Conservation (phyloP, 192 early-diverging fungal species). For the Coemansia sp. region DNA sequence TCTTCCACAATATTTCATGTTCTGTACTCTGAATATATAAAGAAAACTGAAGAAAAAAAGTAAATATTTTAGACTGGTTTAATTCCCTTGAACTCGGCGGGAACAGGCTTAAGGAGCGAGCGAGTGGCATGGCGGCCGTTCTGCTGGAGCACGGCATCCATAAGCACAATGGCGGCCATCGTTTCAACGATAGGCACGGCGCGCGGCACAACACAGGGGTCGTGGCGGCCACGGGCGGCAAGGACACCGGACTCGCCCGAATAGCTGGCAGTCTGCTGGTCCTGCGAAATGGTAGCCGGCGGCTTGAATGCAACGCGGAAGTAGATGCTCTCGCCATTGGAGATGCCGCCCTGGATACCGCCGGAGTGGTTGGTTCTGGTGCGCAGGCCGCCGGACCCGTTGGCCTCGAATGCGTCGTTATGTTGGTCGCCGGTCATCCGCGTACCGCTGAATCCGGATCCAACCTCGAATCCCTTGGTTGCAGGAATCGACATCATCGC, state of each 20-base stretch:
- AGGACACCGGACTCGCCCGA: conserved; percentile 77
- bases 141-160: conserved; percentile 71
- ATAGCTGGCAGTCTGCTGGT: conserved; percentile 87
- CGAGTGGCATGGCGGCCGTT: conserved; percentile 41
- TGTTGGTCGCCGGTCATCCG: conserved; percentile 84
- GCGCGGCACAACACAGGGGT: conserved; percentile 94
- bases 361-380: conserved; percentile 94
- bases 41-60: background rate
- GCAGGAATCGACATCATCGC: conserved; percentile 99
- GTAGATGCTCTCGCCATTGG: conserved; percentile 94
- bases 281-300: conserved; percentile 91
- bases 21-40: background rate
- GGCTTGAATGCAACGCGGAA: conserved; percentile 99
- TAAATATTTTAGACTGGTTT: conserved; percentile 33
- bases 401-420: conserved; percentile 87
- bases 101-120: conserved; percentile 38
- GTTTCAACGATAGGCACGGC: conserved; percentile 98
- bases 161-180: conserved; percentile 91
- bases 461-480: conserved; percentile 98
- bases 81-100: conserved; percentile 42
- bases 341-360: conserved; percentile 96
- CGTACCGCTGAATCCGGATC: conserved; percentile 89
- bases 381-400: conserved; percentile 64
- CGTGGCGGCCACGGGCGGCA: conserved; percentile 91
- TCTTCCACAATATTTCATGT: too few species aligned